A percentile compares a stretch with the other conserved stretches of the same genome.
phyloP scores from a whole-genome alignment of 2,329 filamentous ascomycete species.

The Grosmannia huntii region DNA sequence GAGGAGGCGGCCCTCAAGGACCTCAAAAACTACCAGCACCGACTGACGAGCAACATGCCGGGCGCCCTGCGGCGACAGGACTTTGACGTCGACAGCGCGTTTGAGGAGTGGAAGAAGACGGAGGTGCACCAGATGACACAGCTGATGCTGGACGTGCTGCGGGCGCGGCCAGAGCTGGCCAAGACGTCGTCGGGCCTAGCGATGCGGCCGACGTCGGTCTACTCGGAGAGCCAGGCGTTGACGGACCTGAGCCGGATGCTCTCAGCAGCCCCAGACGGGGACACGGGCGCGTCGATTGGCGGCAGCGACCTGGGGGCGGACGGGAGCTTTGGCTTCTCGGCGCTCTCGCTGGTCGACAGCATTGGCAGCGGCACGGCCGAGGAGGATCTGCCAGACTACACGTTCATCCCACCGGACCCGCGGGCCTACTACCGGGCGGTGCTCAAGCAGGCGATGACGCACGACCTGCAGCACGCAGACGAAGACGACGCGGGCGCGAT shows the following conservation, averaged over 20 bases:
- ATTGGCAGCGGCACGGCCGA: slow-evolving; percentile 30
- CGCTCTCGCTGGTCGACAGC: slow-evolving; percentile 43
- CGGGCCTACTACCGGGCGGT: slow-evolving; percentile 74
- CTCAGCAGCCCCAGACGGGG: slow-evolving; percentile 25
- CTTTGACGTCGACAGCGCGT: slow-evolving; percentile 82
- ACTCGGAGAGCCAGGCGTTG: slow-evolving; percentile 35
- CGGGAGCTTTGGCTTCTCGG: slow-evolving; percentile 53
- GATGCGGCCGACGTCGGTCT: slow-evolving; percentile 29
- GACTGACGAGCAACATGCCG: slow-evolving; percentile 66
- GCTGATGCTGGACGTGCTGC: slow-evolving; percentile 85
- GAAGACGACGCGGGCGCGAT: slow-evolving; percentile 17
- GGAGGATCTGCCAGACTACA: slow-evolving; percentile 60
- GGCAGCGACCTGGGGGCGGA: slow-evolving; percentile 37
- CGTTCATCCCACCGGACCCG: slow-evolving; percentile 78
- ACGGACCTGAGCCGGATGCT: slow-evolving; percentile 39
- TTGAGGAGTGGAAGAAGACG: slow-evolving; percentile 80
- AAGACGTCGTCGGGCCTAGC: slow-evolving; percentile 47
- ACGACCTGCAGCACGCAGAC: slow-evolving; percentile 39
- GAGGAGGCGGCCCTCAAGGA: slow-evolving; percentile 84
- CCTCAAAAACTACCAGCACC: slow-evolving; percentile 84
- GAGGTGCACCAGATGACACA: slow-evolving; percentile 79
- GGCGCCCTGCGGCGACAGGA: slow-evolving; percentile 71
- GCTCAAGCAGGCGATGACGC: slow-evolving; percentile 60
- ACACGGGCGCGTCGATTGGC: slow-evolving; percentile 12
- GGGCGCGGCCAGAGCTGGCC: slow-evolving; percentile 71